Conservation (phyloP, 2,329 filamentous ascomycete species). For the Colletotrichum sp. region DNA sequence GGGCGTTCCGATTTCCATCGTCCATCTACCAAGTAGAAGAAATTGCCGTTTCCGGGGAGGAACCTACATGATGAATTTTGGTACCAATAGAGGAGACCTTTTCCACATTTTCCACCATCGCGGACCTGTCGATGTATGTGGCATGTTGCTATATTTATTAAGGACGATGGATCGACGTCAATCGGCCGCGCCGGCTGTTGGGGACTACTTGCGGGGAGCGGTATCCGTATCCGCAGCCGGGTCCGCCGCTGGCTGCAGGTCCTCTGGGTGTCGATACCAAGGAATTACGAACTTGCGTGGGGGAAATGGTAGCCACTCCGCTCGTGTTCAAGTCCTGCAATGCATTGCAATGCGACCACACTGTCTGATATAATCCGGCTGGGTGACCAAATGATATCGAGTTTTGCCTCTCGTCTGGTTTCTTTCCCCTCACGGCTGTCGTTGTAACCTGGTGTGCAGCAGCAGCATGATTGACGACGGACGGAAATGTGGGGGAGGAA, state of each 20-base stretch:
- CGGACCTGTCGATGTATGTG: neutral
- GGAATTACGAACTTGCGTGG: neutral
- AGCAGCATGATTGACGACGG: neutral
- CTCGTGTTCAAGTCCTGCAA: neutral
- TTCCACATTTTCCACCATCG: neutral
- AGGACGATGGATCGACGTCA: constrained; percentile 1
- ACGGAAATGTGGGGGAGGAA: neutral
- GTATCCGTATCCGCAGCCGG: neutral
- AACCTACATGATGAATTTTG: neutral
- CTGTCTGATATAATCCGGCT: neutral
- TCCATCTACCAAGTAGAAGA: neutral
- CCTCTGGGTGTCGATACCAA: neutral
- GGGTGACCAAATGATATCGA: neutral
- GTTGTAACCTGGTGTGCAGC: neutral
- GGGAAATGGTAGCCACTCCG: neutral
- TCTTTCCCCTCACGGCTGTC: neutral
- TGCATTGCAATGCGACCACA: neutral
- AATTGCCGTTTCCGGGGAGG: neutral
- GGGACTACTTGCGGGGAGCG: neutral
- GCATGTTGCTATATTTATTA: constrained; percentile 11
- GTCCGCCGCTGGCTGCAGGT: neutral
- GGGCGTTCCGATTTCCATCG: neutral
- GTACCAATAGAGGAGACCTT: neutral
- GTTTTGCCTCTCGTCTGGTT: neutral
- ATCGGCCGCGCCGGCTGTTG: neutral